Evolutionary conservation across 2,329 filamentous ascomycete genomes (phyloP).

Genomic region (Stemphylium lycopersici): DNA sequence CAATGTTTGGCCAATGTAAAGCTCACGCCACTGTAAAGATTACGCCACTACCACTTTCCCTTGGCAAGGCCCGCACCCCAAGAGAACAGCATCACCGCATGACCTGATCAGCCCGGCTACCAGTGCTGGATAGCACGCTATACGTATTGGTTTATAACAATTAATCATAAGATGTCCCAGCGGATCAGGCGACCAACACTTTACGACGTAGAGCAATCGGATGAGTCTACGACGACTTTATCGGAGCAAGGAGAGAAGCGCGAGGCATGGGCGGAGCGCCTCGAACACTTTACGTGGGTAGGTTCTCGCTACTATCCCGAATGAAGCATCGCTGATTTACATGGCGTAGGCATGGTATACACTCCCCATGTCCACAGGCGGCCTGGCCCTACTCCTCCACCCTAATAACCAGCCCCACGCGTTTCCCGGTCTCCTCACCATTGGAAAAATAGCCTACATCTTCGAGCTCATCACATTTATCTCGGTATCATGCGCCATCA

Average conservation of each 20-base stretch:
- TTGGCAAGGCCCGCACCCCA: background rate
- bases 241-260: background rate
- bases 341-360: conserved; percentile 1
- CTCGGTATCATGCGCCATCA: background rate
- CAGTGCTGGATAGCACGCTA: background rate
- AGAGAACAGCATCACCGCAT: background rate
- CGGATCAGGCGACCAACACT: background rate
- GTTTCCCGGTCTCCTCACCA: background rate
- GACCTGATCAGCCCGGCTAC: background rate
- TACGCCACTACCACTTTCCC: background rate
- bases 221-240: background rate
- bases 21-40: background rate
- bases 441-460: background rate
- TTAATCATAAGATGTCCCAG: background rate
- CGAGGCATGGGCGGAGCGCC: background rate
- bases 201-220: background rate
- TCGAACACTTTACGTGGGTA: conserved; percentile 2
- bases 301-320: too few relatives aligned
- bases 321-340: background rate
- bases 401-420: background rate
- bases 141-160: background rate
- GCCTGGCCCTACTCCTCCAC: conserved; percentile 1
- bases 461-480: background rate
- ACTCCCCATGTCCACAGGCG: conserved; percentile 2
- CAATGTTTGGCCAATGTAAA: background rate